A percentile compares a stretch with the other conserved stretches of the same genome.
These are phyloP conservation scores for Phenoliferia sp. DNA, from an alignment of 1,284 basidiomycete genomes.

Conservation along the genomic window DNA sequence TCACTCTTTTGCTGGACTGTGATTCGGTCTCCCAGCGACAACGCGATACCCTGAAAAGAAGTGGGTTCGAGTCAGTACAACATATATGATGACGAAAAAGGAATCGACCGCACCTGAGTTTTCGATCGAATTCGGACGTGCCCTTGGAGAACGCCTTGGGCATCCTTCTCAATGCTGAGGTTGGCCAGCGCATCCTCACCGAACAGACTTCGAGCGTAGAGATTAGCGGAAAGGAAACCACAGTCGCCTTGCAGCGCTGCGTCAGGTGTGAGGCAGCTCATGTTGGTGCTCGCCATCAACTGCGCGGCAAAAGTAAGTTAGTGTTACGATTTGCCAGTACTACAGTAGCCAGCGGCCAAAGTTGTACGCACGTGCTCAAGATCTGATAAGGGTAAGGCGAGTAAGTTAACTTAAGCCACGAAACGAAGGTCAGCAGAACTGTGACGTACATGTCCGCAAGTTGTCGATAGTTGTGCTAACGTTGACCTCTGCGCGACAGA, in stretches of 20 bases:
- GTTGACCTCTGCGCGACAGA: conserved; percentile 57
- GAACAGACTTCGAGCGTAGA: conserved; percentile 86
- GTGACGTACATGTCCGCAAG: conserved; percentile 32
- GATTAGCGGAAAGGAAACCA: conserved; percentile 87
- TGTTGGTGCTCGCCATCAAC: conserved; percentile 89
- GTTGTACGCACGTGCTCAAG: too few species aligned
- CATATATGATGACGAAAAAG: not conserved
- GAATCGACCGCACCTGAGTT: conserved; percentile 54
- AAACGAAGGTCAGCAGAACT: too few species aligned
- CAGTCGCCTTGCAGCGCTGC: conserved; percentile 64
- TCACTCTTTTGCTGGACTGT: conserved; percentile 19
- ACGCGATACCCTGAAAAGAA: conserved; percentile 79
- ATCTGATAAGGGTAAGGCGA: not conserved
- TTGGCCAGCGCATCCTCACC: conserved; percentile 97
- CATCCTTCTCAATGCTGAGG: conserved; percentile 84
- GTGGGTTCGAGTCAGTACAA: not conserved
- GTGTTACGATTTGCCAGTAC: too few species aligned
- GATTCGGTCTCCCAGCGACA: conserved; percentile 87
- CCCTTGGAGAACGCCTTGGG: conserved; percentile 73
- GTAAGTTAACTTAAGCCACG: not conserved
- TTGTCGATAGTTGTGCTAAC: conserved; percentile 66
- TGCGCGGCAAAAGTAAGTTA: too few species aligned
- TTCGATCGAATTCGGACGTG: conserved; percentile 91
- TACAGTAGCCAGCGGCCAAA: too few species aligned
- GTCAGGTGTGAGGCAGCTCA: conserved; percentile 93